Conservation (phyloP, 108 stramenopile species). For the Seminavis robusta region DNA sequence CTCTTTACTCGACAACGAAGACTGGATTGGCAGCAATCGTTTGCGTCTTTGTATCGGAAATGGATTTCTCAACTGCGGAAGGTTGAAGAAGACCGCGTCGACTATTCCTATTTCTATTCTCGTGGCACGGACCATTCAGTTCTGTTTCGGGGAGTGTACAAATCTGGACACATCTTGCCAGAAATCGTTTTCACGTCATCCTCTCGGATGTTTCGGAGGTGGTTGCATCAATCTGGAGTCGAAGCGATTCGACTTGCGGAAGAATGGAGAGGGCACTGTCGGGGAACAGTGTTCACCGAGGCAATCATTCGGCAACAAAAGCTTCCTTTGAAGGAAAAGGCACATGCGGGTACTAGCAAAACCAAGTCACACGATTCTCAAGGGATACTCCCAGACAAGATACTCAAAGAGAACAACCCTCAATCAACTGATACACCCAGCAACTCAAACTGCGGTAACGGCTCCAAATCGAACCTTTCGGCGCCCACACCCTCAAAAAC, state of each 20-base stretch:
- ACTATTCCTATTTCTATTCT: not conserved
- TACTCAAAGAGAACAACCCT: not conserved
- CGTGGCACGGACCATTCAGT: not conserved
- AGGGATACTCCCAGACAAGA: not conserved
- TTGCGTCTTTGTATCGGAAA: constrained; percentile 1
- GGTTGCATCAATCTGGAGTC: not conserved
- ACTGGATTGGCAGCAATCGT: not conserved
- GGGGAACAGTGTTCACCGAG: not conserved
- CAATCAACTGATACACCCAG: not conserved
- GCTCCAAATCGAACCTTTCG: too few species aligned
- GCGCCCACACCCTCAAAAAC: too few species aligned
- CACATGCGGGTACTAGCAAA: not conserved
- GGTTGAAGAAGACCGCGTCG: not conserved
- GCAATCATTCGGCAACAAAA: not conserved
- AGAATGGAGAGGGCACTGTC: not conserved
- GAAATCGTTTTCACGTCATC: not conserved
- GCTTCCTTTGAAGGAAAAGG: not conserved
- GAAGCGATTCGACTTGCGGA: not conserved
- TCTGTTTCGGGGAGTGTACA: not conserved
- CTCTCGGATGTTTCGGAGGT: not conserved
- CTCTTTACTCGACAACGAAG: not conserved
- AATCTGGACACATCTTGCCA: not conserved
- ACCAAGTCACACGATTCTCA: not conserved
- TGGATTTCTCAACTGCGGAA: not conserved
- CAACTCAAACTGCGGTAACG: not conserved